phyloP scores from a whole-genome alignment of 2,329 filamentous ascomycete species.

The Phaeoacremonium minimum region DNA sequence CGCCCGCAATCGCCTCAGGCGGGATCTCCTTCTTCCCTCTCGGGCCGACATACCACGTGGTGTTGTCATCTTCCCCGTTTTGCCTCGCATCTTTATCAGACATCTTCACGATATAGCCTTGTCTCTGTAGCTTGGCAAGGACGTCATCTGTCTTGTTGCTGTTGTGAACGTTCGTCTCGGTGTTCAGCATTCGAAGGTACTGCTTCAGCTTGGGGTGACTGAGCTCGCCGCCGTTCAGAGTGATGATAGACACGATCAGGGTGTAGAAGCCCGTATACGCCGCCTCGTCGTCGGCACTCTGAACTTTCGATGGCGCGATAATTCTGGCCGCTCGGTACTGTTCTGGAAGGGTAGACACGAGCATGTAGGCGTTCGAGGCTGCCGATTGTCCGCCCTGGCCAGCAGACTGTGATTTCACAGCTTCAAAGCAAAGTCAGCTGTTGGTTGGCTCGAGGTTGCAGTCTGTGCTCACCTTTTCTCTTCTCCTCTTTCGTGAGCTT shows the following conservation, averaged over 20 bases:
- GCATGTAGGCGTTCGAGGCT: slow-evolving; percentile 68
- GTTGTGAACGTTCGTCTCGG: slow-evolving; percentile 65
- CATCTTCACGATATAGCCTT: slow-evolving; percentile 77
- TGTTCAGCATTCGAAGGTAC: slow-evolving; percentile 70
- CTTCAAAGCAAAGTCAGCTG: slow-evolving; percentile 11
- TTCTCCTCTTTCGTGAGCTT: slow-evolving; percentile 76
- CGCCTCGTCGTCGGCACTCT: slow-evolving; percentile 65
- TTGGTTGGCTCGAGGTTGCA: slow-evolving; percentile 2
- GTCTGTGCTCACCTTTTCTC: slow-evolving; percentile 57
- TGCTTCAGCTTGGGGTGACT: slow-evolving; percentile 75
- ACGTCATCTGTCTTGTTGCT: slow-evolving; percentile 72
- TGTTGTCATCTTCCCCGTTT: slow-evolving; percentile 65
- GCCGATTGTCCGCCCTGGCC: slow-evolving; percentile 34
- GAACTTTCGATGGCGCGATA: slow-evolving; percentile 62
- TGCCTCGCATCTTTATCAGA: slow-evolving; percentile 53
- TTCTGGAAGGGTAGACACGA: slow-evolving; percentile 68
- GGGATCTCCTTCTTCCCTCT: slow-evolving; percentile 83
- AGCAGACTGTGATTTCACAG: slow-evolving; percentile 45
- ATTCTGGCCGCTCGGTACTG: slow-evolving; percentile 64
- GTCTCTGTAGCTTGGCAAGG: slow-evolving; percentile 69
- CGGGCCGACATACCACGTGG: slow-evolving; percentile 81
- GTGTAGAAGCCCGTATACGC: slow-evolving; percentile 79
- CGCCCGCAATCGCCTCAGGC: slow-evolving; percentile 65
- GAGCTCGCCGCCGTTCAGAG: slow-evolving; percentile 67
- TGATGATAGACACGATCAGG: slow-evolving; percentile 72